Conservation (phyloP, 371 early-diverging fungal species). For the Mortierella sp. region DNA sequence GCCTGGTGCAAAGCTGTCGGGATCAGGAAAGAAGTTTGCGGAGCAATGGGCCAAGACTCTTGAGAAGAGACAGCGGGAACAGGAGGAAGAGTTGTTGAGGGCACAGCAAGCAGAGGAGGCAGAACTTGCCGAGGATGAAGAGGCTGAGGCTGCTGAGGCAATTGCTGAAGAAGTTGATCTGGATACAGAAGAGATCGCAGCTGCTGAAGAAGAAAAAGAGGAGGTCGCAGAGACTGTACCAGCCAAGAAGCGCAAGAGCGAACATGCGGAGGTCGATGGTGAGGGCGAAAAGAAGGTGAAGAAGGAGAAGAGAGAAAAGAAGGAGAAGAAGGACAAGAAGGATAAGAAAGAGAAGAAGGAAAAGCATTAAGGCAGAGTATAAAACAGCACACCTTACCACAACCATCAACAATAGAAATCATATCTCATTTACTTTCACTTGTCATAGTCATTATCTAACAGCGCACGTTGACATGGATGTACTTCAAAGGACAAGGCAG, state of each 20-base stretch:
- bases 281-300: conserved; percentile 24
- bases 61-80: conserved; percentile 25
- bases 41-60: conserved; percentile 28
- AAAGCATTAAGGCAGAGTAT: too few relatives aligned
- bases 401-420: too few relatives aligned
- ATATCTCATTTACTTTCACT: too few relatives aligned
- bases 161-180: conserved; percentile 5
- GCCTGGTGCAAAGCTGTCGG: conserved; percentile 32
- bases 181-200: neutral
- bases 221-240: conserved; percentile 9
- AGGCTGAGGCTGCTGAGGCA: conserved; percentile 7
- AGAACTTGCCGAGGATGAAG: conserved; percentile 9
- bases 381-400: too few relatives aligned
- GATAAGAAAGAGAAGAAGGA: conserved; percentile 30
- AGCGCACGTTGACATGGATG: too few relatives aligned
- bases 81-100: conserved; percentile 26
- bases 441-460: too few relatives aligned
- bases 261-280: conserved; percentile 10
- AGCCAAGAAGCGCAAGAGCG: conserved; percentile 41
- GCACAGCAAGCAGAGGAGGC: conserved; percentile 19
- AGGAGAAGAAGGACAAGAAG: conserved; percentile 43
- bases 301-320: conserved; percentile 45
- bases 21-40: conserved; percentile 50
- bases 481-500: too few relatives aligned
- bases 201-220: neutral